Evolutionary conservation across 2,329 filamentous ascomycete genomes (phyloP).

Genomic region (Cladophialophora yegresii): DNA sequence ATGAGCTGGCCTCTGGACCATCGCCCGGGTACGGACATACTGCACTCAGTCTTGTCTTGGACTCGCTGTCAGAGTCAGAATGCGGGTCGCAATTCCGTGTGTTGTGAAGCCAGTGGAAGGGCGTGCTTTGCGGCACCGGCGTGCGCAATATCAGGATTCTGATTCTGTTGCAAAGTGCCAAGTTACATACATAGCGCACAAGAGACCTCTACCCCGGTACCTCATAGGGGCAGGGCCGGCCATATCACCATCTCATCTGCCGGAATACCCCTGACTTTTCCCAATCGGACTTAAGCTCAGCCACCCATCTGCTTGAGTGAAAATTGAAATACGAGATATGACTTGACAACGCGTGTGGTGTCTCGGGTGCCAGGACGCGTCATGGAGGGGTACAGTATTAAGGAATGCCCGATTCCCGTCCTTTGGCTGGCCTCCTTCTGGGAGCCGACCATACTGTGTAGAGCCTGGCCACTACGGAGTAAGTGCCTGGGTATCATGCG

Average conservation of each 20-base stretch:
- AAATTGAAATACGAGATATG: constrained; percentile 43
- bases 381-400: neutral
- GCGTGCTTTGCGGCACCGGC: neutral
- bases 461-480: no score
- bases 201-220: neutral
- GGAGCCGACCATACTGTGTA: no score
- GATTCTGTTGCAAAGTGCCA: neutral
- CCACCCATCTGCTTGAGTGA: constrained; percentile 13
- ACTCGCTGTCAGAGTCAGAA: neutral
- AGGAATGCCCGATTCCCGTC: neutral
- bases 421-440: neutral
- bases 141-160: neutral
- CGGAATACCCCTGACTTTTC: constrained; percentile 2
- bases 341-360: constrained; percentile 47
- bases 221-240: no score
- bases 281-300: neutral
- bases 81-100: neutral
- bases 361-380: constrained; percentile 35
- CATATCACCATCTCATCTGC: constrained; percentile 14
- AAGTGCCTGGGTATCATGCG: no score
- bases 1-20: neutral
- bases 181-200: no score
- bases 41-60: neutral
- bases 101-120: neutral
- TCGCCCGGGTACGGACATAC: neutral